A percentile compares a stretch with the other conserved stretches of the same genome.
Evolutionary conservation across 352 stramenopile genomes (phyloP).

Genomic region (Pythium oligandrum): DNA sequence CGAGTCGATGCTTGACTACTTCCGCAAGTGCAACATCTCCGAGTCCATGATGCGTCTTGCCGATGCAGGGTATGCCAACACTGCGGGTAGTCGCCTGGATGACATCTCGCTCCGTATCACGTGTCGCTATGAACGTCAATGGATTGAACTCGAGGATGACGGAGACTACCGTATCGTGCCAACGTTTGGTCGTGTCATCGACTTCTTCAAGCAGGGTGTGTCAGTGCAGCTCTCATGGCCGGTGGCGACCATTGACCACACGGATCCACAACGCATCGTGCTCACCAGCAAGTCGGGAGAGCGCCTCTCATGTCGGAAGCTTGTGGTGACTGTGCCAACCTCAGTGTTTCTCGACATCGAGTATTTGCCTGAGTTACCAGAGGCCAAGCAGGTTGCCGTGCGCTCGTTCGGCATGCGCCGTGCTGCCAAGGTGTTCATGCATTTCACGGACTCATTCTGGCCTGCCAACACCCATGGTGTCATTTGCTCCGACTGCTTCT

Average conservation of each 20-base stretch:
- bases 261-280: conserved; percentile 33
- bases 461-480: conserved; percentile 67
- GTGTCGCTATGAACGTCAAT: conserved; percentile 79
- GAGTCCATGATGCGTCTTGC: conserved; percentile 81
- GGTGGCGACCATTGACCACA: conserved; percentile 59
- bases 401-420: conserved; percentile 71
- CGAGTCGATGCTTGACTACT: conserved; percentile 81
- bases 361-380: conserved; percentile 55
- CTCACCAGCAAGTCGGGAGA: conserved; percentile 53
- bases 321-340: conserved; percentile 77
- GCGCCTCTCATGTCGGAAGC: conserved; percentile 43
- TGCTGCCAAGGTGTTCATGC: conserved; percentile 70
- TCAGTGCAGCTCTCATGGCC: conserved; percentile 47
- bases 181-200: conserved; percentile 64
- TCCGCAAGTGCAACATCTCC: conserved; percentile 46
- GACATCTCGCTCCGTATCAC: conserved; percentile 80
- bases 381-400: conserved; percentile 51
- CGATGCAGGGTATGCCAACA: conserved; percentile 78
- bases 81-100: conserved; percentile 50
- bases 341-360: conserved; percentile 72
- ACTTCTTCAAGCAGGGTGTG: conserved; percentile 50
- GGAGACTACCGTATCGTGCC: conserved; percentile 71
- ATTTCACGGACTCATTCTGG: conserved; percentile 67
- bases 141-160: conserved; percentile 78
- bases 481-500: conserved; percentile 77